Conservation (phyloP, 2,329 filamentous ascomycete genomes). For the Proliferodiscus dingleyae region DNA sequence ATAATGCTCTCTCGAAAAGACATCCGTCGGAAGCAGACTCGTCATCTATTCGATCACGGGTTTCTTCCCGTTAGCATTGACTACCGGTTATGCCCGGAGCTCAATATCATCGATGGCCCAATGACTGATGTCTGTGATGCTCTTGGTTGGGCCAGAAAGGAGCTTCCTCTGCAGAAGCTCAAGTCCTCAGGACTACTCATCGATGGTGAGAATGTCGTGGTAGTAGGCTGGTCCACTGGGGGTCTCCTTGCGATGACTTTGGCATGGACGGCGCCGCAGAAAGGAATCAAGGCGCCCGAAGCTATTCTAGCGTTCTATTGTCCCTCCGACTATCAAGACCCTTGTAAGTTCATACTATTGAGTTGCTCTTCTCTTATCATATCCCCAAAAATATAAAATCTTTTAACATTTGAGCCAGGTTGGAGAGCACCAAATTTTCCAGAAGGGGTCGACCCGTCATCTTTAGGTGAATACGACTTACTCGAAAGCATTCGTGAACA, state of each 20-base stretch:
- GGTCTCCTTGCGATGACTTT: constrained; percentile 42
- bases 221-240: constrained; percentile 46
- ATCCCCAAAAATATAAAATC: no score
- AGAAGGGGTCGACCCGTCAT: no score
- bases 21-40: constrained; percentile 35
- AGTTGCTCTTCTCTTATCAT: no score
- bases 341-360: no score
- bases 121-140: constrained; percentile 42
- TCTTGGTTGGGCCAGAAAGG: constrained; percentile 35
- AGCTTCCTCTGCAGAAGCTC: constrained; percentile 23
- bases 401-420: no score
- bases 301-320: constrained; percentile 43
- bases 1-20: constrained; percentile 37
- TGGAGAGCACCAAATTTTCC: no score
- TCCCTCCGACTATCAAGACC: constrained; percentile 34
- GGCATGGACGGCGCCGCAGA: constrained; percentile 33
- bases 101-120: constrained; percentile 40
- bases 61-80: constrained; percentile 45
- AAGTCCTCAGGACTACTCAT: constrained; percentile 10
- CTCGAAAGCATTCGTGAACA: no score
- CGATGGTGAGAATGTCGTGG: constrained; percentile 33
- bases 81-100: constrained; percentile 46
- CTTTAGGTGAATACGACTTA: no score
- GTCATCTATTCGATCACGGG: constrained; percentile 34
- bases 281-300: constrained; percentile 34